These are phyloP conservation scores for Colletotrichum trifolii DNA, from an alignment of 2,329 filamentous ascomycete genomes.

Conservation along the genomic window DNA sequence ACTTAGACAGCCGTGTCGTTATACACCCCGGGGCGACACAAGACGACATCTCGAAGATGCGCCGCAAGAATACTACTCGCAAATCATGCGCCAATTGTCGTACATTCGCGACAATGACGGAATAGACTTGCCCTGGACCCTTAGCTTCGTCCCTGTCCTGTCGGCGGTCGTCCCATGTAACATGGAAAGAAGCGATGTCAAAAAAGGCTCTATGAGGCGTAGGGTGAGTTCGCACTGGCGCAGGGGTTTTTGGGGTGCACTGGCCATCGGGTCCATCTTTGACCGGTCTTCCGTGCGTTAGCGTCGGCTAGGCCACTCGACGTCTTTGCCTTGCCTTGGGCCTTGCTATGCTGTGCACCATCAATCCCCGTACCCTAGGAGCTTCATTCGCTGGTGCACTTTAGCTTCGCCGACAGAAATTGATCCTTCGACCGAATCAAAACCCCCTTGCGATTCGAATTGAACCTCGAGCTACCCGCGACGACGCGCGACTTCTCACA, in stretches of 20 bases:
- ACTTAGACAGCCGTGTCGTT: too few relatives aligned
- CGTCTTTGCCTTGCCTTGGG: constrained; percentile 11
- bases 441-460: constrained; percentile 33
- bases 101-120: not conserved
- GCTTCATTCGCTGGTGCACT: constrained; percentile 20
- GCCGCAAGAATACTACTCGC: too few relatives aligned
- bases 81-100: not conserved
- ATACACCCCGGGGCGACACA: too few relatives aligned
- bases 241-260: constrained; percentile 35
- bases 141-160: not conserved
- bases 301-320: constrained; percentile 27
- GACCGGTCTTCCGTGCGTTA: constrained; percentile 36
- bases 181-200: constrained; percentile 27
- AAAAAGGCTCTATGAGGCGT: constrained; percentile 26
- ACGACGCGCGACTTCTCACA: constrained; percentile 36
- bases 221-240: constrained; percentile 16
- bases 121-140: constrained; percentile 13
- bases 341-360: constrained; percentile 21
- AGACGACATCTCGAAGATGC: too few relatives aligned
- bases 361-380: constrained; percentile 24
- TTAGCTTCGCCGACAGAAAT: constrained; percentile 26
- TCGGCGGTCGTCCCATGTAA: constrained; percentile 29
- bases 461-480: constrained; percentile 21
- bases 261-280: constrained; percentile 38
- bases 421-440: constrained; percentile 30